These are phyloP conservation scores for Phytophthora pistaciae DNA, from an alignment of 352 stramenopile species.

Conservation along the genomic window DNA sequence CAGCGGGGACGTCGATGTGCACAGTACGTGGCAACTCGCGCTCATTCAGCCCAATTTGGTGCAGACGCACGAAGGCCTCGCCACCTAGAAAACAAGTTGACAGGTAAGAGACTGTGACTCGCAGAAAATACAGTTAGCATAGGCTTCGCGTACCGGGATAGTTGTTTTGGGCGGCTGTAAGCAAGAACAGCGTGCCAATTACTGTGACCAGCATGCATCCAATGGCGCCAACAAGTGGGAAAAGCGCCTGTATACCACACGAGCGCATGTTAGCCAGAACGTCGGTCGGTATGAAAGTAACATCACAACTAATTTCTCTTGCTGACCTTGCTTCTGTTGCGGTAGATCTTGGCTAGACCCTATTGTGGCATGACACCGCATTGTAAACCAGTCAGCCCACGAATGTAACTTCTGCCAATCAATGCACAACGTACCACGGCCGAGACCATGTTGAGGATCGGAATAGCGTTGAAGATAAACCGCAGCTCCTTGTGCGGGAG, in stretches of 20 bases:
- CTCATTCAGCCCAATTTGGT: conserved; percentile 51
- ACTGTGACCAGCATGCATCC: conserved; percentile 57
- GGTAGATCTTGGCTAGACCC: conserved; percentile 79
- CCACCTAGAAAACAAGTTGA: conserved; percentile 51
- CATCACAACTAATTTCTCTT: not conserved
- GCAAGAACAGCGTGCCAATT: conserved; percentile 64
- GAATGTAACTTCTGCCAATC: not conserved
- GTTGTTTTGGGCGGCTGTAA: conserved; percentile 87
- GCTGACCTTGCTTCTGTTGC: conserved; percentile 61
- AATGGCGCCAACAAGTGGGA: conserved; percentile 64
- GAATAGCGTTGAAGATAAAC: conserved; percentile 97
- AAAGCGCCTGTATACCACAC: conserved; percentile 37
- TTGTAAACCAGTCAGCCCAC: not conserved
- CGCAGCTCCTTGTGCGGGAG: conserved; percentile 99
- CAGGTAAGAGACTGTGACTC: not conserved
- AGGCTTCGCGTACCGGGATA: conserved; percentile 86
- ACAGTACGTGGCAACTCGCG: conserved; percentile 53
- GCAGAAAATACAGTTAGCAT: not conserved
- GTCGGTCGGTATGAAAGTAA: not conserved
- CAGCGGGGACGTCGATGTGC: conserved; percentile 94
- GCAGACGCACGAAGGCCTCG: conserved; percentile 68
- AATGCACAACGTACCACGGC: conserved; percentile 74
- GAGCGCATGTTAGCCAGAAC: not conserved
- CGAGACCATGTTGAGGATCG: conserved; percentile 95
- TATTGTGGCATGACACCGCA: conserved; percentile 22